These are phyloP conservation scores for Boletus speciosus DNA, from an alignment of 768 basidiomycete species.

Conservation along the genomic window DNA sequence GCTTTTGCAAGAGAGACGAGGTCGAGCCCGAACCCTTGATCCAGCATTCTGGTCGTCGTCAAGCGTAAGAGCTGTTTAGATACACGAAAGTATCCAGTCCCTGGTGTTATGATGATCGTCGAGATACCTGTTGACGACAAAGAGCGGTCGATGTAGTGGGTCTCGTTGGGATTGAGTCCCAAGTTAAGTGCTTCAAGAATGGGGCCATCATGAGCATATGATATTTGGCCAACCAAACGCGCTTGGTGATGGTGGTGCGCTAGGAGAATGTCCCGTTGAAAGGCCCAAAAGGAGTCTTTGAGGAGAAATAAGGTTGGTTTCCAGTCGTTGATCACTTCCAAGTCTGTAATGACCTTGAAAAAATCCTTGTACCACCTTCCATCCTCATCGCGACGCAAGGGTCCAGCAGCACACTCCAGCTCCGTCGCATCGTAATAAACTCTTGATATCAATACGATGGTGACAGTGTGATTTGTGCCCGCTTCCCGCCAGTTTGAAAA, in stretches of 20 bases:
- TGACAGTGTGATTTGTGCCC: conserved; percentile 88
- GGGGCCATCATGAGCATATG: conserved; percentile 90
- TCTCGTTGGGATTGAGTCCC: conserved; percentile 87
- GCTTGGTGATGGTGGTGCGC: conserved; percentile 84
- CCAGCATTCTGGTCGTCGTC: conserved; percentile 90
- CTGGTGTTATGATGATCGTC: conserved; percentile 86
- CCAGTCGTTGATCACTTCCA: conserved; percentile 88
- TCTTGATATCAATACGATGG: conserved; percentile 90
- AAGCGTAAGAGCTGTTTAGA: conserved; percentile 85
- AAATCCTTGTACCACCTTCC: conserved; percentile 91
- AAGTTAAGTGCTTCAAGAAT: conserved; percentile 95
- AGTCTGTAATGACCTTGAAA: conserved; percentile 91
- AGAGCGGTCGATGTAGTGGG: conserved; percentile 93
- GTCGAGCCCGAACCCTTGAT: conserved; percentile 89
- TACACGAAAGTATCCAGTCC: conserved; percentile 91
- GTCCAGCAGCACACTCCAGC: conserved; percentile 78
- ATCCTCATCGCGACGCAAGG: conserved; percentile 70
- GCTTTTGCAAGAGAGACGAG: conserved; percentile 86
- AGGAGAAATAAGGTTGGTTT: conserved; percentile 79
- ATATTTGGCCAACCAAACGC: conserved; percentile 73
- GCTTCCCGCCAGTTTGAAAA: conserved; percentile 82
- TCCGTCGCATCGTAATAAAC: conserved; percentile 85
- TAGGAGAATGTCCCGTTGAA: conserved; percentile 87
- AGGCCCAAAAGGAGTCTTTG: conserved; percentile 87
- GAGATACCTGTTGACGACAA: conserved; percentile 83